Evolutionary conservation across 2,329 filamentous ascomycete species (phyloP).

Genomic region (Dactylellina leptospora): DNA sequence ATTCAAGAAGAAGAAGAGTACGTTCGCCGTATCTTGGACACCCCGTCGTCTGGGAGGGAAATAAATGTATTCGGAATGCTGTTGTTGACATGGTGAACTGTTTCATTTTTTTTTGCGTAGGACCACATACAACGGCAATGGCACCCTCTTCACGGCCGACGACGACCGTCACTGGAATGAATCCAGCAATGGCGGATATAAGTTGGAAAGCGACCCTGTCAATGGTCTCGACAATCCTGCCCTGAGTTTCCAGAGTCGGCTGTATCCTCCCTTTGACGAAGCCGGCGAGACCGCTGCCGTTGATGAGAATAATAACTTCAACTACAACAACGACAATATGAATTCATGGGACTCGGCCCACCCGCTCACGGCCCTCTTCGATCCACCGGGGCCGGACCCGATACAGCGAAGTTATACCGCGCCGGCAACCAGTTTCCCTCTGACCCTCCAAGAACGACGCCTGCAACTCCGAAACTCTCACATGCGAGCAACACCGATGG

Average conservation of each 20-base stretch:
- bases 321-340: neutral
- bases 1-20: constrained; percentile 49
- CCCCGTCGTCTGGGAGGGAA: too few species aligned
- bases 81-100: constrained; percentile 24
- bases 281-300: neutral
- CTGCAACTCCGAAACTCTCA: constrained; percentile 47
- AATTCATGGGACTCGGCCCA: constrained; percentile 31
- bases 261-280: constrained; percentile 14
- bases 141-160: constrained; percentile 32
- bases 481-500: constrained; percentile 50
- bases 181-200: constrained; percentile 33
- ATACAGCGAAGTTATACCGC: constrained; percentile 46
- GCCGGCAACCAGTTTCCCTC: constrained; percentile 41
- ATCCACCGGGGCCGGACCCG: constrained; percentile 36
- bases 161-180: constrained; percentile 48
- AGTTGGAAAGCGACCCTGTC: constrained; percentile 27
- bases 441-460: constrained; percentile 45
- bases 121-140: constrained; percentile 45
- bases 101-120: constrained; percentile 14
- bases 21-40: neutral
- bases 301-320: constrained; percentile 18
- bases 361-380: constrained; percentile 46
- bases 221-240: neutral
- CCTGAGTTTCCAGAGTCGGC: neutral
- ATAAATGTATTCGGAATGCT: constrained; percentile 29